These are phyloP conservation scores for Thymus mandschuricus DNA, from an alignment of 257 asterid genomes.

Conservation along the genomic window DNA sequence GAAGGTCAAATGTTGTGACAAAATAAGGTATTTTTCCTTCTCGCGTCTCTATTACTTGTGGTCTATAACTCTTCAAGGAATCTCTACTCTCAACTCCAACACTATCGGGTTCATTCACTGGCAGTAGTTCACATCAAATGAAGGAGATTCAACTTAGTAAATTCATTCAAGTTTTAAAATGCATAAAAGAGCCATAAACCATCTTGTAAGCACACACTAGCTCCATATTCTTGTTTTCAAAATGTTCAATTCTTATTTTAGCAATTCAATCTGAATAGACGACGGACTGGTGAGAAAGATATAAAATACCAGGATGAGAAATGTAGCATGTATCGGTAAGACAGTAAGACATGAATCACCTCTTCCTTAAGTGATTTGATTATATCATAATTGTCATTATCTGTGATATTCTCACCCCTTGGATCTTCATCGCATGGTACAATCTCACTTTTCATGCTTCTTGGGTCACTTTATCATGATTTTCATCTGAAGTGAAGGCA, in stretches of 20 bases:
- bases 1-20: too few relatives aligned
- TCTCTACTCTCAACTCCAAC: too few relatives aligned
- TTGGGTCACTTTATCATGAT: slow-evolving; percentile 30
- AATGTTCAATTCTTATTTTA: slow-evolving; percentile 60
- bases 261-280: slow-evolving; percentile 63
- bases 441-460: slow-evolving; percentile 40
- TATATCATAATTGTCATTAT: slow-evolving; percentile 46
- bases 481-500: slow-evolving; percentile 45
- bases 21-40: too few relatives aligned
- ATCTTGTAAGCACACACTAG: slow-evolving; percentile 27
- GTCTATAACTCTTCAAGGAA: background rate
- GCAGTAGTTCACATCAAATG: too few relatives aligned
- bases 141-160: background rate
- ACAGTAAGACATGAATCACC: slow-evolving; percentile 43
- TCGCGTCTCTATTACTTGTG: background rate
- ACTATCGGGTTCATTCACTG: too few relatives aligned
- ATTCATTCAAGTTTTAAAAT: slow-evolving; percentile 15
- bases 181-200: slow-evolving; percentile 13
- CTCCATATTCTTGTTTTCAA: slow-evolving; percentile 47
- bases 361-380: slow-evolving; percentile 62
- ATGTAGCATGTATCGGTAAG: slow-evolving; percentile 4
- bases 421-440: slow-evolving; percentile 42
- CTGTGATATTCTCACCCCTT: slow-evolving; percentile 39
- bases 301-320: slow-evolving; percentile 16
- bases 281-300: slow-evolving; percentile 31